Conservation (phyloP, 345 rosid genomes). For the Adansonia digitata region DNA sequence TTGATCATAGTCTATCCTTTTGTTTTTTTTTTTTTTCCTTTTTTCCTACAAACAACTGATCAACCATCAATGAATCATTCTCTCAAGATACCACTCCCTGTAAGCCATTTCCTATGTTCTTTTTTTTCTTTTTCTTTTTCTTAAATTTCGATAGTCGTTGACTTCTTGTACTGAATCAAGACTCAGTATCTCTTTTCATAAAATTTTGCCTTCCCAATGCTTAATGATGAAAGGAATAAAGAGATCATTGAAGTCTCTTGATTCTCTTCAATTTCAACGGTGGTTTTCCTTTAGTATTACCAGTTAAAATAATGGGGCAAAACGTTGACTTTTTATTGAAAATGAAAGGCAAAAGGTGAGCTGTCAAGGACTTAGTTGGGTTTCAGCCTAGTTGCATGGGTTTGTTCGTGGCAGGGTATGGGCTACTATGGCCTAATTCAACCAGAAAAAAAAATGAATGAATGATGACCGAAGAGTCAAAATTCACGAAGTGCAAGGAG, state of each 20-base stretch:
- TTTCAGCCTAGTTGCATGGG: not conserved
- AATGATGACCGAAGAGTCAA: not conserved
- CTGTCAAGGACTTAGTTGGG: not conserved
- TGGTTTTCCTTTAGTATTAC: not conserved
- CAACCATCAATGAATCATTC: too few relatives aligned
- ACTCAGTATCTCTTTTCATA: too few relatives aligned
- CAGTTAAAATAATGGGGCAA: not conserved
- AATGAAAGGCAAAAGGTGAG: not conserved
- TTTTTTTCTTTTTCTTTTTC: not conserved
- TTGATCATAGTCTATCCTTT: too few relatives aligned
- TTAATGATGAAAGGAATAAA: not conserved
- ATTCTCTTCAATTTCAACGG: not conserved
- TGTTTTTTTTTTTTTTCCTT: too few relatives aligned
- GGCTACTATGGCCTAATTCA: not conserved
- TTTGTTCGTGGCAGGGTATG: not conserved
- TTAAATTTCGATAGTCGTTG: not conserved
- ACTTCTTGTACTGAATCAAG: too few relatives aligned
- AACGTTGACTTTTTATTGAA: not conserved
- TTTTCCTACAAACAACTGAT: too few relatives aligned
- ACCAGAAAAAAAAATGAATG: not conserved
- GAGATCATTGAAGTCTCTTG: not conserved
- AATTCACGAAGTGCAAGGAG: not conserved
- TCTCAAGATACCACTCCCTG: too few relatives aligned
- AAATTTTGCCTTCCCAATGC: not conserved
- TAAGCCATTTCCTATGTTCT: not conserved